Evolutionary conservation across 140 eudicot species (phyloP), one percentile per base, ranked within the genome.

Genomic region (Flaveria floridana): DNA sequence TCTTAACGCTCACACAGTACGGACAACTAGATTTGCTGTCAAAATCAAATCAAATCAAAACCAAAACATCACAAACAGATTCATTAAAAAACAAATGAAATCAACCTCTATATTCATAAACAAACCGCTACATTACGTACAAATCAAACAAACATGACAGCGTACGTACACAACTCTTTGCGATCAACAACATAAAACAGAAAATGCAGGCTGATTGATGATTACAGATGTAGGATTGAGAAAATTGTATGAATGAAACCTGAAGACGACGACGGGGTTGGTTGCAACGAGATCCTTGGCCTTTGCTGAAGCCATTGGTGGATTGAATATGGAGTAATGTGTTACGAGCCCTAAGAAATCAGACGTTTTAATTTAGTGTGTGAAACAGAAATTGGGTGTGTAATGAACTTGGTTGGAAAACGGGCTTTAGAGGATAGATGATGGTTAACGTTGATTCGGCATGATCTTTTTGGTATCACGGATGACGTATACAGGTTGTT

Each of bases 1-100:
- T 82, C 93, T 90, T 93, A 76, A 90, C 97, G 71, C 63, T 78
- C 62, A 55, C 84, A 77, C 98, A 87, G 82, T 23, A 93, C 18
- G 98, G 89, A 66, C 98, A 93, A 75, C 66, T 87, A 55, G 88
- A 67, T 72, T 93, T 90, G 91, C 98, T 93, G 91, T 72, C 12
- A 76, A 30, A 26, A 52, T 26, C n/a, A 51, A 55, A 52, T n/a
- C 70, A 66, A 67, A 52, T n/a, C 70, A 66, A 16, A 50, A 56
- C 2, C 50, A 67, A 58, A 58, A 64, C 62, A 61, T 71, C 72
- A 51, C 18, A 61, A 67, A 78, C 4, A 55, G 25, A 75, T 70
- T 56, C 78, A 73, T 63, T 53, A 10, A 11, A 66, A 14, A 50
- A 76, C 67, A 68, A 72, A n/a, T n/a, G n/a, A n/a, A n/a, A 70